phyloP scores from a whole-genome alignment of 768 basidiomycete species.

The Xerocomus spinulosus region DNA sequence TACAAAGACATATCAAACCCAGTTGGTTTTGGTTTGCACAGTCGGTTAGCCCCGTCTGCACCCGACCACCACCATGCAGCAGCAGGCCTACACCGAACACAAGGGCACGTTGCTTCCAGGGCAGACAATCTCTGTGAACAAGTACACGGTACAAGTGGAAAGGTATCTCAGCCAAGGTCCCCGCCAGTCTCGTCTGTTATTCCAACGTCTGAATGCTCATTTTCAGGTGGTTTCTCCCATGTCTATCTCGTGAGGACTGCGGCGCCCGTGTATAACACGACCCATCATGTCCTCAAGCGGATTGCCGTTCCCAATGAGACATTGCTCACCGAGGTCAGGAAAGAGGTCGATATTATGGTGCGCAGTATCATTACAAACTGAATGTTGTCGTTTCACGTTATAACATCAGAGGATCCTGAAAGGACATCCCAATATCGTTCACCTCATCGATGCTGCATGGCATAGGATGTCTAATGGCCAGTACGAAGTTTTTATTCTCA shows the following conservation, averaged over 20 bases:
- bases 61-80: slow-evolving; percentile 29
- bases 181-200: slow-evolving; percentile 2
- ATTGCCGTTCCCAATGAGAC: slow-evolving; percentile 88
- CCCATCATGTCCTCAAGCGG: slow-evolving; percentile 94
- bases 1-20: neutral
- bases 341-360: slow-evolving; percentile 99
- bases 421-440: slow-evolving; percentile 92
- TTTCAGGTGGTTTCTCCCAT: slow-evolving; percentile 91
- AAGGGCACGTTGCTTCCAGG: slow-evolving; percentile 76
- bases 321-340: slow-evolving; percentile 90
- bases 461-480: slow-evolving; percentile 76
- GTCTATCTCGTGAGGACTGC: slow-evolving; percentile 92
- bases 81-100: slow-evolving; percentile 43
- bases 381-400: slow-evolving; percentile 25
- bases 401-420: slow-evolving; percentile 72
- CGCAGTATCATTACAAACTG: slow-evolving; percentile 20
- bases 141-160: slow-evolving; percentile 87
- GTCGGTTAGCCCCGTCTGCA: slow-evolving; percentile 4
- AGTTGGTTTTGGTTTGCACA: slow-evolving; percentile 1
- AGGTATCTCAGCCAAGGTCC: slow-evolving; percentile 93
- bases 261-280: slow-evolving; percentile 83
- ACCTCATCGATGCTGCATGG: slow-evolving; percentile 94
- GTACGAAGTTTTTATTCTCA: slow-evolving; percentile 96
- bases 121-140: slow-evolving; percentile 86
- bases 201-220: slow-evolving; percentile 13